These are phyloP conservation scores for Fusarium penzigii DNA, from an alignment of 2,329 filamentous ascomycete genomes.

Conservation along the genomic window DNA sequence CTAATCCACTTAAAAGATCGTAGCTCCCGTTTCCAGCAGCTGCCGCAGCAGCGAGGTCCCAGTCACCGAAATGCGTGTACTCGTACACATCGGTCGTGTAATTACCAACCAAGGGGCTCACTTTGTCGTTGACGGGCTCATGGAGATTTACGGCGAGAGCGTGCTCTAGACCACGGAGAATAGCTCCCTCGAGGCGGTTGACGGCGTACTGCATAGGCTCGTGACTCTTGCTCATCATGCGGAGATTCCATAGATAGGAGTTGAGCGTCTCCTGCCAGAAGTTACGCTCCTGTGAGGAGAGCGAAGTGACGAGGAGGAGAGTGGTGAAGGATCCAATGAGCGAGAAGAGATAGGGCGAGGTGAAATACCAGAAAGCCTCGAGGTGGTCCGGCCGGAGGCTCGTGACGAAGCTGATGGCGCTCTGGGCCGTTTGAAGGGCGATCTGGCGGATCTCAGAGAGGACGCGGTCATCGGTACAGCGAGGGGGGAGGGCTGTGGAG, in stretches of 20 bases:
- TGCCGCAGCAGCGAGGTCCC: constrained; percentile 36
- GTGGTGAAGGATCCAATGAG: constrained; percentile 42
- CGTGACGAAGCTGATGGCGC: constrained; percentile 37
- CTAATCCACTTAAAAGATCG: constrained; percentile 31
- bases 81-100: constrained; percentile 31
- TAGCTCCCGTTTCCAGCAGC: constrained; percentile 29
- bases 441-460: constrained; percentile 33
- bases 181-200: constrained; percentile 39
- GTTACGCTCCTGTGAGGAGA: constrained; percentile 32
- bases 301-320: constrained; percentile 36
- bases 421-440: constrained; percentile 33
- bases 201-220: constrained; percentile 40
- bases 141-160: constrained; percentile 37
- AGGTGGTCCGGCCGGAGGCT: constrained; percentile 38
- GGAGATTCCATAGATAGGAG: constrained; percentile 36
- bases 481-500: constrained; percentile 33
- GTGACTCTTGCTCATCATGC: constrained; percentile 38
- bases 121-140: constrained; percentile 32
- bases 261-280: constrained; percentile 38
- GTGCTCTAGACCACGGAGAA: constrained; percentile 39
- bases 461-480: constrained; percentile 30
- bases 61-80: constrained; percentile 37
- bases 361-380: constrained; percentile 43
- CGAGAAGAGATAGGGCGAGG: constrained; percentile 41
- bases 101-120: constrained; percentile 30